Evolutionary conservation across 108 stramenopile genomes (phyloP).

Genomic region (Pelagomonas calceolata): DNA sequence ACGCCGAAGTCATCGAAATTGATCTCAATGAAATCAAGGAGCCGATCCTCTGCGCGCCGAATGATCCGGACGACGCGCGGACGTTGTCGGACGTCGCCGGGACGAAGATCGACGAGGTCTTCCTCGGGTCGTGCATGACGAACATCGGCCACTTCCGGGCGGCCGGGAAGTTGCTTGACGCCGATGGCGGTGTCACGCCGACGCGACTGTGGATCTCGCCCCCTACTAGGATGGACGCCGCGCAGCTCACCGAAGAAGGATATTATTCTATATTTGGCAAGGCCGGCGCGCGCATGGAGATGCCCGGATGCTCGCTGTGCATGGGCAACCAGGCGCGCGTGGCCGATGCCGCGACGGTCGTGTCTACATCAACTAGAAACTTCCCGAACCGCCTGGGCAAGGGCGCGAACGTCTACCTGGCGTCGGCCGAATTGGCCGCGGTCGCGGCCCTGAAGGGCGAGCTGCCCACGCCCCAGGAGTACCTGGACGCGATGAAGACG

Average conservation of each 20-base stretch:
- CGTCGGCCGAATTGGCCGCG: conserved; percentile 80
- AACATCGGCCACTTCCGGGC: conserved; percentile 96
- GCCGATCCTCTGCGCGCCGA: conserved; percentile 80
- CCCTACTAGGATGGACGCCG: conserved; percentile 92
- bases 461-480: conserved; percentile 74
- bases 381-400: conserved; percentile 93
- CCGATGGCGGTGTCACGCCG: conserved; percentile 52
- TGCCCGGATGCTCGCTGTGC: conserved; percentile 91
- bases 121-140: conserved; percentile 91
- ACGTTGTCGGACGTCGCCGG: conserved; percentile 70
- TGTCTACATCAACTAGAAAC: conserved; percentile 85
- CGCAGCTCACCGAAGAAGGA: conserved; percentile 83
- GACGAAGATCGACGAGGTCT: conserved; percentile 83
- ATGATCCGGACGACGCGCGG: conserved; percentile 85
- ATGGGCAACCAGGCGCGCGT: conserved; percentile 97
- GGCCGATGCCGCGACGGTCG: conserved; percentile 72
- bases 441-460: conserved; percentile 69
- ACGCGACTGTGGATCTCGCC: conserved; percentile 86
- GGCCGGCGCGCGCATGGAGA: conserved; percentile 82
- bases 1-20: conserved; percentile 80
- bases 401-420: conserved; percentile 84
- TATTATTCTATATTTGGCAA: conserved; percentile 88
- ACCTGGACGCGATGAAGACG: conserved; percentile 63
- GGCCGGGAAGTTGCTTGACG: conserved; percentile 76
- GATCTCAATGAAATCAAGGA: conserved; percentile 82